Base-by-base conservation (phyloP, 2,329 filamentous ascomycete species). In the Neonectria hederae region DNA sequence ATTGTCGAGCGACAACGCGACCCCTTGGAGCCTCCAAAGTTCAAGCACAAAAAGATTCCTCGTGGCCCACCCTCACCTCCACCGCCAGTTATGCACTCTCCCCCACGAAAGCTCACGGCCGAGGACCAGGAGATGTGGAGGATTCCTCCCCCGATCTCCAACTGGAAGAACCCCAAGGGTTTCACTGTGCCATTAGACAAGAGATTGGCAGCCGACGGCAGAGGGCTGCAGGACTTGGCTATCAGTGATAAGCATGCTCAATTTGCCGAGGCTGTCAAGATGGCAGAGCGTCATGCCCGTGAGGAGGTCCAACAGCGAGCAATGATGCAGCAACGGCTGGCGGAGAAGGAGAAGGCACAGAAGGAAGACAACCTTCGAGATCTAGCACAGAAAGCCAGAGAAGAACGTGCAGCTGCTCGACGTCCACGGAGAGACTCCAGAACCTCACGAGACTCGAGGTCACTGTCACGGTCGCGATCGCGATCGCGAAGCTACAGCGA, bases 141-240 rank as follows among this genome's bases (percentile, higher is more conserved):
- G 75, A 97, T 89, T 43, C 86, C 85, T 0, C 94, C 95, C 2
- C 92, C 95, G 0, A 90, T 99, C 2, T 97, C 93, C 21, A 98
- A 98, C 79, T 99, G 96, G 96, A 99, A 99, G 87, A 99, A 99
- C 78, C 93, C 95, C 1, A 98, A 98, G 82, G 96, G 96, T 74
- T 99, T 97, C 76, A 99, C 96, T 0, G 93, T 99, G 1, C 93
- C 96, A 0, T 80, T 99, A 55, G 96, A 99, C 78, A 99, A 99
- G 83, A 90, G 96, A 76, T 82, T 99, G 71, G 96, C 96, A 19
- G 95, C 96, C 9, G 95, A 98, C 78, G 96, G 96, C 13, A 87
- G 96, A 74, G 93, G 93, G 0, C 78, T 99, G 67, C 94, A 97
- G 78, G 96, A 99, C 76, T 89, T 97, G 45, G 91, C 93, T 7